Base-by-base conservation (phyloP, 192 early-diverging fungal species). In the Oehlia diaphana region DNA sequence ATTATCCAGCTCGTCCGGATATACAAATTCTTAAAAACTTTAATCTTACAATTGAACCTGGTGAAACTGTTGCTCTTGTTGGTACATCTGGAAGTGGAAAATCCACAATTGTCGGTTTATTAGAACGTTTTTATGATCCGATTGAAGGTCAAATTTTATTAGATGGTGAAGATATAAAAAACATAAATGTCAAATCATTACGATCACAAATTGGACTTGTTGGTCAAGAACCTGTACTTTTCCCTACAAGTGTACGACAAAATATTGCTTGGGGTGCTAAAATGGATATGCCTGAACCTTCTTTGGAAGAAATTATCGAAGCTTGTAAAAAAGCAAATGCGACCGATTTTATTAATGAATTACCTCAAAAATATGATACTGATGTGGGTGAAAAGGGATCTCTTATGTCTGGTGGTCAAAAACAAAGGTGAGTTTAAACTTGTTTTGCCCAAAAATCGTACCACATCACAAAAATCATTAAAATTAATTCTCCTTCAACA, bases 351-450 rank as follows among this genome's bases (percentile, higher is more conserved):
- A 94, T 95, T 69, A 79, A 80, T 69, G 82, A 87, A 42, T 83
- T 95, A n/a, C 93, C 93, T 31, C 82, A 94, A 21, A 91, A 92
- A 42, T 95, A 97, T 87, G 92, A 97, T 78, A 97, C 96, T 2
- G 72, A 91, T 73, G 95, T 96, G 23, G 97, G 97, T 71, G 96
- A 98, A 84, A 84, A 88, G 63, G 94, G 92, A 2, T 87, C 92
- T 65, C 81, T 91, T 82, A 79, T 99, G 5, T 95, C 93, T 26
- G 97, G 96, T 73, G 97, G 97, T 13, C 96, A 99, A 84, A 97
- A 97, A 85, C 97, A 97, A 82, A 92, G 97, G 90, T 96, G 80
- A 89, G 95, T 31, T 83, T 97, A 42, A 94, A 47, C 10, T 47
- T 12, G 4, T 12, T 12, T 93, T 65, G 96, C 16, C 4, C 50